These are phyloP conservation scores for Lecanoromycetidae sp. DNA, from an alignment of 2,329 filamentous ascomycete genomes.

Conservation along the genomic window DNA sequence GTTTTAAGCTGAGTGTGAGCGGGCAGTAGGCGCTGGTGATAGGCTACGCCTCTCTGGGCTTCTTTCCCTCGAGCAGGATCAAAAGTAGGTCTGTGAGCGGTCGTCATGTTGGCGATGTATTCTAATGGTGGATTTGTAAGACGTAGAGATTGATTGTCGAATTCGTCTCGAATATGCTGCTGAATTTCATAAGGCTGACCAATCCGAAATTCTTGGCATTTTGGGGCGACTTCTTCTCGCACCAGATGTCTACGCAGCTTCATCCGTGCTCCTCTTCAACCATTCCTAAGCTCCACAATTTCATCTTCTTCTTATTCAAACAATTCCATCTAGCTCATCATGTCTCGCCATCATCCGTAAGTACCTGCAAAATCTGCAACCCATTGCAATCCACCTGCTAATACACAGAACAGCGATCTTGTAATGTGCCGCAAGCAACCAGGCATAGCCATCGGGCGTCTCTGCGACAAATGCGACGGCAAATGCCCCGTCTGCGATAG, in stretches of 20 bases:
- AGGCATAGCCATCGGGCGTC: conserved; percentile 92
- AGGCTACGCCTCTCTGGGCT: conserved; percentile 80
- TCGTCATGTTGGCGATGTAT: too few relatives aligned
- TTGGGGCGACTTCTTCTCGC: too few relatives aligned
- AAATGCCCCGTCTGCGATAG: conserved; percentile 99
- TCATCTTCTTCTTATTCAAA: not conserved
- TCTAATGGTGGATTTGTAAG: too few relatives aligned
- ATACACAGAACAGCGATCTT: conserved; percentile 53
- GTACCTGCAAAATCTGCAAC: conserved; percentile 26
- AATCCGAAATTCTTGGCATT: conserved; percentile 7
- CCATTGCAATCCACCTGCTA: conserved; percentile 11
- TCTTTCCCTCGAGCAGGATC: conserved; percentile 94
- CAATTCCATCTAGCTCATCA: conserved; percentile 30
- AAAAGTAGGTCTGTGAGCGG: conserved; percentile 77
- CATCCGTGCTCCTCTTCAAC: too few relatives aligned
- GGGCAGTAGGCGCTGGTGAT: conserved; percentile 89
- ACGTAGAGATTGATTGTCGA: too few relatives aligned
- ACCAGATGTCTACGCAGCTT: too few relatives aligned
- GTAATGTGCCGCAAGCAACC: conserved; percentile 99
- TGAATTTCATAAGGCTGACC: conserved; percentile 9
- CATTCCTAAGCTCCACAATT: conserved; percentile 1
- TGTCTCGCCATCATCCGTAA: conserved; percentile 92
- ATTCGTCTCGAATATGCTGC: too few relatives aligned
- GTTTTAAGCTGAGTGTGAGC: conserved; percentile 90
- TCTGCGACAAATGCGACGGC: conserved; percentile 99